Evolutionary conservation across 169 alveolate genomes (phyloP).

Genomic region (Eimeria zaria): DNA sequence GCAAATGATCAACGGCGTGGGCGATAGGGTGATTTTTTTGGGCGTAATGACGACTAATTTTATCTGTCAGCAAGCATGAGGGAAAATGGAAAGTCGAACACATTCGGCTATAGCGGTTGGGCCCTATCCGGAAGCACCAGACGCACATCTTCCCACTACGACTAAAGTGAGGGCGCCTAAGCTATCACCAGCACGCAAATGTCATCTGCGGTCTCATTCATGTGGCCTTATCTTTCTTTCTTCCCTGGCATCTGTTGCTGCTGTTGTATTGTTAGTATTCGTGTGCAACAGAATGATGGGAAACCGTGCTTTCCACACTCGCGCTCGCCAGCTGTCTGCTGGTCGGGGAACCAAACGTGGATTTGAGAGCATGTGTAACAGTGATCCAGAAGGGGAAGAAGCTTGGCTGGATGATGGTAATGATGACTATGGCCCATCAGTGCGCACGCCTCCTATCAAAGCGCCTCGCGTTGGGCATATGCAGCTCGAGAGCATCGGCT

Average conservation of each 20-base stretch:
- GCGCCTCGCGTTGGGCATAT: neutral
- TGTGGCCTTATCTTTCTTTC: neutral
- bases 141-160: neutral
- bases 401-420: neutral
- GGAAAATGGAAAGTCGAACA: neutral
- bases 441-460: neutral
- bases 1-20: neutral
- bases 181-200: neutral
- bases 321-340: constrained; percentile 15
- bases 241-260: constrained; percentile 4
- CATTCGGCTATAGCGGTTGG: neutral
- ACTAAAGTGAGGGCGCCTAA: neutral
- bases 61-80: neutral
- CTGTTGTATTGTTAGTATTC: neutral
- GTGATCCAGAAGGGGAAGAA: neutral
- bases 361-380: neutral
- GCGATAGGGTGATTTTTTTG: neutral
- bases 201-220: neutral
- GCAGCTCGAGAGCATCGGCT: too few relatives aligned
- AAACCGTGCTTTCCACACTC: neutral
- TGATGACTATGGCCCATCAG: neutral
- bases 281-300: neutral
- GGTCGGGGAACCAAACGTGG: neutral
- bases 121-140: neutral
- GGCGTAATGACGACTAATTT: neutral